Conservation (phyloP, 495 filamentous ascomycete genomes). For the Astrothelium subdiscretum region DNA sequence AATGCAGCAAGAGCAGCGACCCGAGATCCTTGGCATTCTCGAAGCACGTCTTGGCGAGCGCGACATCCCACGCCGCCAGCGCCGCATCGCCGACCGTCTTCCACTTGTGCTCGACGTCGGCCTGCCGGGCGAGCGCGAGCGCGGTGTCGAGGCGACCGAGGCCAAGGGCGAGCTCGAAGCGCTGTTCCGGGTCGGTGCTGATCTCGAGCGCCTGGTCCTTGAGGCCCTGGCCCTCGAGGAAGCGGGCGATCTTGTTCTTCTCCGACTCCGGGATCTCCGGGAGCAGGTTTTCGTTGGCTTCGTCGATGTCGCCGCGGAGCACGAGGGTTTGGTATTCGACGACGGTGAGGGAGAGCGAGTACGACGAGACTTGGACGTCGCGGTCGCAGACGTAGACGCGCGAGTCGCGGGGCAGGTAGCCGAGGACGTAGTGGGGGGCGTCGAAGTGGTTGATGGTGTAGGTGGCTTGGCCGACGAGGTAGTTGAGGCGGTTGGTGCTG, state of each 20-base stretch:
- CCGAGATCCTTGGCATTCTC: constrained; percentile 78
- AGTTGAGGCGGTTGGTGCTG: constrained; percentile 91
- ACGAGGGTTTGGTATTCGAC: constrained; percentile 97
- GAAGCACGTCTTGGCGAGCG: constrained; percentile 87
- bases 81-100: constrained; percentile 91
- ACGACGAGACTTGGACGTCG: constrained; percentile 83
- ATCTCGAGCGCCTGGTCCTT: constrained; percentile 92
- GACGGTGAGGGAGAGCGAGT: constrained; percentile 82
- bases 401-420: constrained; percentile 88
- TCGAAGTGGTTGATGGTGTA: constrained; percentile 99
- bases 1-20: constrained; percentile 75
- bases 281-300: constrained; percentile 67
- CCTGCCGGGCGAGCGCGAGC: constrained; percentile 66
- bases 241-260: constrained; percentile 93
- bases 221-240: constrained; percentile 94
- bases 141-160: constrained; percentile 77
- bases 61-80: constrained; percentile 72
- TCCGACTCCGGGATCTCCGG: constrained; percentile 74
- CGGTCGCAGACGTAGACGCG: constrained; percentile 91
- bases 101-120: constrained; percentile 92
- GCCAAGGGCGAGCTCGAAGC: constrained; percentile 82
- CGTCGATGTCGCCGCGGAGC: constrained; percentile 87
- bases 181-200: constrained; percentile 92
- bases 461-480: constrained; percentile 93
- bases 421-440: constrained; percentile 84